Conservation (phyloP, 2,329 filamentous ascomycete species). For the Fusarium bactridioides region DNA sequence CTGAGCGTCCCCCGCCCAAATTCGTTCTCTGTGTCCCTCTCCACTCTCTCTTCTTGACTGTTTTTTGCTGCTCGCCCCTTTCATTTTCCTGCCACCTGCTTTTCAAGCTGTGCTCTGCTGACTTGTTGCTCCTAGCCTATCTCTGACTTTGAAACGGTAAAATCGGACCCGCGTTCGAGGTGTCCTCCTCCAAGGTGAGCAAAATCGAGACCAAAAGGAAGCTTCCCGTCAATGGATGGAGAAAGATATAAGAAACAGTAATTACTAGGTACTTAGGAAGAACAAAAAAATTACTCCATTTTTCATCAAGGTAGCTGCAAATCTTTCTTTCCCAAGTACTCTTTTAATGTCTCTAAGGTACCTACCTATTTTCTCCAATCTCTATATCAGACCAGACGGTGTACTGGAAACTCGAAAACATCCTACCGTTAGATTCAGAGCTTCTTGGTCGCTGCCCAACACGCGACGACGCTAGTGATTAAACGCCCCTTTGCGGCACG, state of each 20-base stretch:
- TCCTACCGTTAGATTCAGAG: neutral
- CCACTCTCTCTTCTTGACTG: slow-evolving; percentile 42
- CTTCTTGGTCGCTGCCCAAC: slow-evolving; percentile 35
- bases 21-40: slow-evolving; percentile 37
- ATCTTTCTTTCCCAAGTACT: neutral
- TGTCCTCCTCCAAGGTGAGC: neutral
- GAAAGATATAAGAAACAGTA: neutral
- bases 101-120: slow-evolving; percentile 19
- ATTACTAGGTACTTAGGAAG: neutral
- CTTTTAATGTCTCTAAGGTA: neutral
- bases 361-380: neutral
- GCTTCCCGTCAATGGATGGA: neutral
- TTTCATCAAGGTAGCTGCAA: neutral
- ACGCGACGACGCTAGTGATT: slow-evolving; percentile 4
- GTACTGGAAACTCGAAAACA: neutral
- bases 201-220: neutral
- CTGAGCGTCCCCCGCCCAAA: slow-evolving; percentile 42
- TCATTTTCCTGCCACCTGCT: slow-evolving; percentile 30
- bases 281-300: neutral
- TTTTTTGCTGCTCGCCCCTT: slow-evolving; percentile 9
- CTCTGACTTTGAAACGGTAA: neutral
- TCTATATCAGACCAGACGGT: neutral
- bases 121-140: slow-evolving; percentile 3
- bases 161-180: slow-evolving; percentile 12
- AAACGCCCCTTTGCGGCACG: slow-evolving; percentile 21